Base-by-base conservation (phyloP, 2,329 filamentous ascomycete species). In the Didymella pomorum region DNA sequence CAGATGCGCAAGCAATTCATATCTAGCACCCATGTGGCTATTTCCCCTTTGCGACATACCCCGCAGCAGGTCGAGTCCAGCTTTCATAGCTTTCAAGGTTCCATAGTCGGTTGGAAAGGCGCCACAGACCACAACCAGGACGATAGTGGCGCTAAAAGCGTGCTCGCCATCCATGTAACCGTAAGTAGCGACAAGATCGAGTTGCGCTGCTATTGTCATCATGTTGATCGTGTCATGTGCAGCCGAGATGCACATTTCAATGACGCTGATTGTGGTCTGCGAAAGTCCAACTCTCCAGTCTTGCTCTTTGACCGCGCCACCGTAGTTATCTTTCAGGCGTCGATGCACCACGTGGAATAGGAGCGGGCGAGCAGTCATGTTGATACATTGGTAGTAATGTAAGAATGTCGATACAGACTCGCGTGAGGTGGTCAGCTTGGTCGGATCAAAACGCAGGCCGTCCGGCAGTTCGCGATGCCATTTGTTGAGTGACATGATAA, bases 371-470 rank as follows among this genome's bases (percentile, higher is more conserved):
- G 50, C 50, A 18, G 50, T 52, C 50, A 52, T 52, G 31, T 52
- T 52, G 42, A 52, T 52, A 20, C 50, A 52, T 18, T 52, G 50
- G 25, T 45, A 52, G 29, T 52, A 52, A 39, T 52, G 50, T 45
- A 52, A 39, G 23, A 52, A 52, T 23, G 50, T 52, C 23, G 50
- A 52, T 9, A 52, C 50, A 12, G 50, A 52, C 42, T 52, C 50
- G 29, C 50, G 50, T 39, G 50, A 52, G 21, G 45, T 46, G 50
- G 29, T 52, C 41, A 52, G 31, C 50, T 52, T 52, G 29, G 50
- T 42, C 10, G 50, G 50, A 46, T 52, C 50, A n/a, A 52, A 52
- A 52, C 50, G 50, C n/a, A 52, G 31, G 29, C 31, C 50, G 41
- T 52, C 50, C 12, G 50, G 50, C 31, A 52, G 16, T 46, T 52